Conservation (phyloP, 768 basidiomycete genomes). For the Brasilioporus rufonigricans region DNA sequence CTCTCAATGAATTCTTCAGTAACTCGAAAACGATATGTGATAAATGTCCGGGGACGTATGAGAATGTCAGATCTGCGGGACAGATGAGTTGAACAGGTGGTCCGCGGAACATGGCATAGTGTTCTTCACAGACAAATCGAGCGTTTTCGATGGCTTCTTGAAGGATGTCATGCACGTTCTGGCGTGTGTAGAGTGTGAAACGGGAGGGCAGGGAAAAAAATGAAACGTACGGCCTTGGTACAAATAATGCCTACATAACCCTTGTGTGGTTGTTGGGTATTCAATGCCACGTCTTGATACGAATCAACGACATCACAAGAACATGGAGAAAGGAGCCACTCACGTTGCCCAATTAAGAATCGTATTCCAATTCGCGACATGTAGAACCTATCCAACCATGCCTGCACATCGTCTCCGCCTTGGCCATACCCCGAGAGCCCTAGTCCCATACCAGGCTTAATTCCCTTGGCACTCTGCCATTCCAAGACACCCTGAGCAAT, state of each 20-base stretch:
- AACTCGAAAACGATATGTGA: constrained; percentile 97
- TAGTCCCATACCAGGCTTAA: constrained; percentile 28
- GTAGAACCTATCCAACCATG: constrained; percentile 97
- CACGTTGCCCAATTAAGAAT: constrained; percentile 95
- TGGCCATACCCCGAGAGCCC: constrained; percentile 41
- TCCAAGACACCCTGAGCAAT: constrained; percentile 96
- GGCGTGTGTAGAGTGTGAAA: constrained; percentile 1
- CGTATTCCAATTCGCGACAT: constrained; percentile 95
- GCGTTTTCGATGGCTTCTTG: constrained; percentile 99
- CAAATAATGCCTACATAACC: constrained; percentile 98
- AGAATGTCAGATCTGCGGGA: constrained; percentile 78
- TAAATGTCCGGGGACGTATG: constrained; percentile 95
- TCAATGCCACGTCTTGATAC: constrained; percentile 84
- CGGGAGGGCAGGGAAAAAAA: not conserved
- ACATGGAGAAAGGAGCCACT: constrained; percentile 25
- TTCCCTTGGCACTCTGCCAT: constrained; percentile 70
- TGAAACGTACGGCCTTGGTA: constrained; percentile 70
- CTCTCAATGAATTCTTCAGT: constrained; percentile 95
- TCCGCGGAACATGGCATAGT: constrained; percentile 92
- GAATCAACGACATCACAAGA: not conserved
- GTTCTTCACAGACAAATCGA: constrained; percentile 91
- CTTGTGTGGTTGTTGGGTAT: constrained; percentile 83
- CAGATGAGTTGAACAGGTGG: constrained; percentile 97
- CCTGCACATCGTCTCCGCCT: constrained; percentile 86
- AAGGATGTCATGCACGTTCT: constrained; percentile 97